Base-by-base conservation (phyloP, 1,284 basidiomycete genomes). In the Thelephora terrestris region DNA sequence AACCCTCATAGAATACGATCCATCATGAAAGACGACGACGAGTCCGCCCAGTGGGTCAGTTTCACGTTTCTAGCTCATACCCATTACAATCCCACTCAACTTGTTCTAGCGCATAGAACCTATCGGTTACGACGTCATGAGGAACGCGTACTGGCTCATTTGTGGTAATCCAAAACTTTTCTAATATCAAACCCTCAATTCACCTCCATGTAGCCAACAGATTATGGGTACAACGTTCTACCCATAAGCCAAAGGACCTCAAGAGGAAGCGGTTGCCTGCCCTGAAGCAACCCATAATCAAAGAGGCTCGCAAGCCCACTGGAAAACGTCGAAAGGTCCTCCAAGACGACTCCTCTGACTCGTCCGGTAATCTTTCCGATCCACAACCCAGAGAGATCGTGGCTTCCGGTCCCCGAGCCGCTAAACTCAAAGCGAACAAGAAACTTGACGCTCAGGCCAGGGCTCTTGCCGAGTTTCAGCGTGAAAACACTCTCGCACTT, bases 101-200 rank as follows among this genome's bases (percentile, higher is more conserved):
- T 23, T 49, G 46, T 42, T 54, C 46, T 56, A 91, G 88, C 80
- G 90, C 25, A 81, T 89, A 48, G 87, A 91, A 58, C 91, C 91
- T 2, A 80, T 92, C 55, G 91, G 92, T 7, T 89, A 85, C 59
- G 91, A 95, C 59, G 72, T 76, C 17, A 81, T 84, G 57, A 73
- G 72, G 20, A 92, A 91, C 62, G 82, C 85, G 0, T 95, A 93
- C 62, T 93, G 89, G 90, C 69, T 91, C 18, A 88, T 93, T 56
- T 90, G 91, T 24, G 72, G 84, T 85, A 63, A 42, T 72, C 58
- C 39, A 37, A 32, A 34, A 32, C 36, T 7, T 23, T 23, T 35
- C 34, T 42, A 18, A n/a, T 5, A 20, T 20, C 39, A 18, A 42
- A 17, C 47, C 20, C 20, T 32, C 45, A 43, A 35, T 45, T 52